A percentile compares a stretch with the other conserved stretches of the same genome.
Evolutionary conservation across 1,284 basidiomycete genomes (phyloP).

Genomic region (Cutaneotrichosporon sp.): DNA sequence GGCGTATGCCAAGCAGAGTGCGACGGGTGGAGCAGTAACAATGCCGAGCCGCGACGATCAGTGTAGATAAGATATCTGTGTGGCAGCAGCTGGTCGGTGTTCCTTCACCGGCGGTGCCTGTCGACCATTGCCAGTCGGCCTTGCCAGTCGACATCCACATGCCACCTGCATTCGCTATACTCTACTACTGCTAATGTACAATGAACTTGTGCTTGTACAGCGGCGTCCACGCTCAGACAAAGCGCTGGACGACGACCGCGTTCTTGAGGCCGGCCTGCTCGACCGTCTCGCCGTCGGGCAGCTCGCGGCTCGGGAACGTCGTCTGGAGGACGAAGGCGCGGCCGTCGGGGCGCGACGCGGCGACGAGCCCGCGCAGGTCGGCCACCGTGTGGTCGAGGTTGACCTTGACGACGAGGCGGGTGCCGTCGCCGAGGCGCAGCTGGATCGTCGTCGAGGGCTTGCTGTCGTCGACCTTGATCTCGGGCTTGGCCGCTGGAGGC

Average conservation of each 20-base stretch:
- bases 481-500: conserved; percentile 10
- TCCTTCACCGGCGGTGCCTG: background rate
- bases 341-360: conserved; percentile 81
- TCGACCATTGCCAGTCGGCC: too few relatives aligned
- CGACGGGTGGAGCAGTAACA: background rate
- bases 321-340: conserved; percentile 75
- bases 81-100: background rate
- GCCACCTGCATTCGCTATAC: background rate
- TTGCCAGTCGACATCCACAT: background rate
- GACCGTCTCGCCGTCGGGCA: conserved; percentile 72
- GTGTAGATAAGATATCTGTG: background rate
- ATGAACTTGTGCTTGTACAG: background rate
- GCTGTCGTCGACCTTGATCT: conserved; percentile 55
- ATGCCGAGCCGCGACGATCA: background rate
- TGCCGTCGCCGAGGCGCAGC: conserved; percentile 86
- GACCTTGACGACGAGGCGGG: conserved; percentile 64
- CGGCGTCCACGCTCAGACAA: conserved; percentile 25
- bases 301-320: conserved; percentile 77
- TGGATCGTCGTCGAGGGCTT: conserved; percentile 87
- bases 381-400: conserved; percentile 89
- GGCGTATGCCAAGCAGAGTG: background rate
- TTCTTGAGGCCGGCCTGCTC: conserved; percentile 73
- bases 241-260: conserved; percentile 83
- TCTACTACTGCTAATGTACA: background rate
- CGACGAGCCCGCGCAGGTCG: conserved; percentile 84